Conservation (phyloP, 208 protist species). For the Crithidia fasciculata region DNA sequence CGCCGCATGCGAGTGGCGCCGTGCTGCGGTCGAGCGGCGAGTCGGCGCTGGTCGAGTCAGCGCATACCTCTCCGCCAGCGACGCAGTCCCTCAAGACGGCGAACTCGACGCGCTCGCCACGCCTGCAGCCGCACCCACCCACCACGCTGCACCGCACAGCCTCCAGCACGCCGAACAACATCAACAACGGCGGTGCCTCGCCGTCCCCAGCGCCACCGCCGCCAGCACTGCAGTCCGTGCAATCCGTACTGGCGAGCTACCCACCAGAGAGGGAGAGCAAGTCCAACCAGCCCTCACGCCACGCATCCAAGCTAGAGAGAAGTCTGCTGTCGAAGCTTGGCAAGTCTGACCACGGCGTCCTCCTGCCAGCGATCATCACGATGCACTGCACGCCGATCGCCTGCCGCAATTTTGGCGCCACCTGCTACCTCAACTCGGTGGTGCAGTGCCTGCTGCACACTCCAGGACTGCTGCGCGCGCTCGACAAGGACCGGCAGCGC, state of each 20-base stretch:
- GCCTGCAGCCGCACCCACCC: conserved; percentile 12
- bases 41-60: background rate
- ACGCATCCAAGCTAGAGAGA: conserved; percentile 1
- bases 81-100: background rate
- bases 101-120: background rate
- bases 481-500: conserved; percentile 39
- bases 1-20: background rate
- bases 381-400: conserved; percentile 39
- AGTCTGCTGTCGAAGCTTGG: background rate
- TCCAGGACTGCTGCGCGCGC: conserved; percentile 41
- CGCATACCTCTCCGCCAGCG: background rate
- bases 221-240: background rate
- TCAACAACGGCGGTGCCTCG: background rate
- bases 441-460: conserved; percentile 93
- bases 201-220: background rate
- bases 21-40: conserved; percentile 1
- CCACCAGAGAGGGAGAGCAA: background rate
- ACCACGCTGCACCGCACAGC: background rate
- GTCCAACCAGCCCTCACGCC: background rate
- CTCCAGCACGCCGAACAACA: background rate
- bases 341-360: background rate
- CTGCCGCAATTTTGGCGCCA: conserved; percentile 93
- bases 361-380: conserved; percentile 6
- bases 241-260: background rate
- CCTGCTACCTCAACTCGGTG: conserved; percentile 96